Evolutionary conservation across 805 yeast genomes (phyloP).

Genomic region (Candida sithepensis): DNA sequence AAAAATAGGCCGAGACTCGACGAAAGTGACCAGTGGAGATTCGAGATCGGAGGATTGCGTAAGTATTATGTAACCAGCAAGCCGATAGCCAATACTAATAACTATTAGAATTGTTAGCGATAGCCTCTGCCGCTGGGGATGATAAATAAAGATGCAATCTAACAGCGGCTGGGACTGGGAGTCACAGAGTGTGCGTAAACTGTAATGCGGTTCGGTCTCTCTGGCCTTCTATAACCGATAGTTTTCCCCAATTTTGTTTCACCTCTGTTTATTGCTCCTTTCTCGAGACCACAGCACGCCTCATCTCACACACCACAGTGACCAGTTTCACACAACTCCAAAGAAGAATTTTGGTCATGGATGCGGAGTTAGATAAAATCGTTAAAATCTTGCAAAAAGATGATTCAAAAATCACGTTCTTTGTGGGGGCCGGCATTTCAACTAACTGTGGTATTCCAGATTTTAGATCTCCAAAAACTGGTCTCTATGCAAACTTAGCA

Average conservation of each 20-base stretch:
- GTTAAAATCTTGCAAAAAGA: constrained; percentile 22
- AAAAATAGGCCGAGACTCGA: background rate
- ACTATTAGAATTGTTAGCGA: too few relatives aligned
- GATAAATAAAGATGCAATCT: too few relatives aligned
- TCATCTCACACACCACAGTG: background rate
- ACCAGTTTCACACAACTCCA: background rate
- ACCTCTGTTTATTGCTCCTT: background rate
- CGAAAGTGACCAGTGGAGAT: too few relatives aligned
- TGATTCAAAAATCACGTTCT: constrained; percentile 48
- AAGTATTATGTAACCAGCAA: too few relatives aligned
- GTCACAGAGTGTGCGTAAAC: too few relatives aligned
- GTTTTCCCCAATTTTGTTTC: background rate
- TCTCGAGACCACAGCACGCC: background rate
- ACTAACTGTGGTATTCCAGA: constrained; percentile 96
- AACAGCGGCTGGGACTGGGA: too few relatives aligned
- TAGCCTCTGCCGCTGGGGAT: too few relatives aligned
- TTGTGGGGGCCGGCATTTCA: constrained; percentile 93
- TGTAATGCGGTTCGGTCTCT: too few relatives aligned
- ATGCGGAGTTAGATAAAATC: constrained; percentile 19
- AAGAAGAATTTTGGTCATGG: constrained; percentile 13
- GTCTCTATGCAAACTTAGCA: constrained; percentile 76
- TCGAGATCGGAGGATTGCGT: background rate
- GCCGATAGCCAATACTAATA: too few relatives aligned
- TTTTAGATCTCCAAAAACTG: constrained; percentile 87
- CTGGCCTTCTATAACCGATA: too few relatives aligned